Evolutionary conservation across 1,284 basidiomycete species (phyloP), one percentile per base, ranked within the genome.

Genomic region (Cronartium ribicola): DNA sequence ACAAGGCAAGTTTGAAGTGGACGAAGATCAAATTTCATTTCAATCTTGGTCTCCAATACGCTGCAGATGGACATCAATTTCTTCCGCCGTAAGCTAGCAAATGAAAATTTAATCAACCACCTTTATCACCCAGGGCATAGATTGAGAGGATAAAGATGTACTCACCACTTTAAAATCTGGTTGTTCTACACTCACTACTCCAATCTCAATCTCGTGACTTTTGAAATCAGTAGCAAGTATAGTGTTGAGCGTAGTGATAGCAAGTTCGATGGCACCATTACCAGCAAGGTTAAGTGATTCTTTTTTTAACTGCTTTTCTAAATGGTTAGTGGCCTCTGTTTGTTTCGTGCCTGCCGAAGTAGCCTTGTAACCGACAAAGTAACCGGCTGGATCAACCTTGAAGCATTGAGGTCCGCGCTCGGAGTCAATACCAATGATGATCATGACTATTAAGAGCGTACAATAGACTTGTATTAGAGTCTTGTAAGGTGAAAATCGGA

Each of bases 261-360:
- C 95, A 82, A 97, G 87, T 90, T 98, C 80, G 29, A 81, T 76
- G 7, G 78, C 78, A 10, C 79, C 79, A 40, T 81, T 77, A 20
- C 76, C 67, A 10, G 67, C 67, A 29, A 81, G 63, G 20, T 76
- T 77, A 8, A 77, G 65, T 3, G 69, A 36, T 67, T 94, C 84
- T 80, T 94, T 94, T 84, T 98, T 99, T 91, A 94, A 98, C 82
- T 93, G 92, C 85, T 98, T 98, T 84, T 99, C 96, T 72, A 99
- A 85, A 79, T 84, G 80, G 83, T 98, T 98, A 88, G 94, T 97
- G 4, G 94, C 94, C 81, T 99, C 96, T 79, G 96, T 94, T 80
- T 98, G 95, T 81, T 99, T 99, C 82, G 95, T 92, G 0, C 96
- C 96, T 0, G 93, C 89, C 0, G 94, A 88, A 1, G 95, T 96